phyloP scores from a whole-genome alignment of 1,284 basidiomycete species.

The Cryptococcus deneoformans region DNA sequence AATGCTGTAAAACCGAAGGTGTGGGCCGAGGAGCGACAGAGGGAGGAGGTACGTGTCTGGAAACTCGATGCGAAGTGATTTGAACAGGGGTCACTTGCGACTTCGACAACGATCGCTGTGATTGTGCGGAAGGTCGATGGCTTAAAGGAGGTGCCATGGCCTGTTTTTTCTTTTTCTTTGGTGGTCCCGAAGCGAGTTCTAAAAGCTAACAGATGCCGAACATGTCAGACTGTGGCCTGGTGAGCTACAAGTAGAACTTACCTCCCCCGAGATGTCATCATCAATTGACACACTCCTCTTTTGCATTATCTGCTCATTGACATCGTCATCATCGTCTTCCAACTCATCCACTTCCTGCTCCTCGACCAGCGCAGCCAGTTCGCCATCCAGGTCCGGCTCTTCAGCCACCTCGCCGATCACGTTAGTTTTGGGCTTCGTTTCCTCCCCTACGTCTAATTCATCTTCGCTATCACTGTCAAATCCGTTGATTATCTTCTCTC shows the following conservation, averaged over 20 bases:
- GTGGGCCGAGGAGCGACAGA: background rate
- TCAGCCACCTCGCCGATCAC: background rate
- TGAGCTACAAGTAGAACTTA: constrained; percentile 6
- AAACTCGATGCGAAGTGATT: background rate
- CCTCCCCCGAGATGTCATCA: constrained; percentile 34
- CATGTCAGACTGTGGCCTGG: background rate
- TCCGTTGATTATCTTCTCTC: constrained; percentile 34
- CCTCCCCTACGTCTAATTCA: constrained; percentile 8
- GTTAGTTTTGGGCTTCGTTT: background rate
- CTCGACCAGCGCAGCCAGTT: constrained; percentile 25
- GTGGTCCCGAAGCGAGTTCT: constrained; percentile 36
- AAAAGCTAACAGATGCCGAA: constrained; percentile 18
- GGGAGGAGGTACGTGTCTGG: background rate
- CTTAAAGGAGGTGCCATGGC: background rate
- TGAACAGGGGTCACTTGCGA: background rate
- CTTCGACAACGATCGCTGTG: background rate
- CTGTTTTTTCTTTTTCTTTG: constrained; percentile 27
- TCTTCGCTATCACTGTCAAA: constrained; percentile 32
- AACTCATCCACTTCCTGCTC: constrained; percentile 34
- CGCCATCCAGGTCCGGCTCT: constrained; percentile 17
- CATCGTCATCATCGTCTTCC: constrained; percentile 22
- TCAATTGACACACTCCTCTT: constrained; percentile 28
- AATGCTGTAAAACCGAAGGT: background rate
- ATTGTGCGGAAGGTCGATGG: background rate
- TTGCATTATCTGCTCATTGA: constrained; percentile 10